Evolutionary conservation across 148 eudicot species (phyloP).

Genomic region (Chenopodium album): DNA sequence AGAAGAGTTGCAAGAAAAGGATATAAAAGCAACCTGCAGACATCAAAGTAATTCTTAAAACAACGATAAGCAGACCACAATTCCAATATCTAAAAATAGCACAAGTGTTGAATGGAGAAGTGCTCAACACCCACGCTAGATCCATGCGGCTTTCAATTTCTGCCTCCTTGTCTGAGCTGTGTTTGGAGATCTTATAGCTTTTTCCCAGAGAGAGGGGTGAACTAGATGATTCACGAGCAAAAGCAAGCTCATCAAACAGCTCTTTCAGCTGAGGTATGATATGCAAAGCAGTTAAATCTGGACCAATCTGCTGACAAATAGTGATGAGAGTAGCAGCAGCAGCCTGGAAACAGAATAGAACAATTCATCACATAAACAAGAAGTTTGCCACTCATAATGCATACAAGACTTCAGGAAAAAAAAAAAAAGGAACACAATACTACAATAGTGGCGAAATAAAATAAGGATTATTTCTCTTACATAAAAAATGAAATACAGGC

Average conservation of each 20-base stretch:
- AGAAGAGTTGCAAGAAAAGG: slow-evolving; percentile 92
- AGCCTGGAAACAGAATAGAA: slow-evolving; percentile 47
- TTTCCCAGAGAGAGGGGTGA: slow-evolving; percentile 41
- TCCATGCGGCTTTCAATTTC: slow-evolving; percentile 68
- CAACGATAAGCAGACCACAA: slow-evolving; percentile 4
- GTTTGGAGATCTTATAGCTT: slow-evolving; percentile 35
- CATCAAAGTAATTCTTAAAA: slow-evolving; percentile 20
- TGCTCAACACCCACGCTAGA: slow-evolving; percentile 67
- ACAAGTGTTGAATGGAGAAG: slow-evolving; percentile 17
- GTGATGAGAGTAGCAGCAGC: slow-evolving; percentile 76
- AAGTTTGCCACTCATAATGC: slow-evolving; percentile 3
- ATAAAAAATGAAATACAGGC: neutral
- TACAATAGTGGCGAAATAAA: neutral
- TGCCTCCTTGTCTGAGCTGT: slow-evolving; percentile 39
- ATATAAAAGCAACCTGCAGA: slow-evolving; percentile 77
- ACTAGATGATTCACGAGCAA: slow-evolving; percentile 62
- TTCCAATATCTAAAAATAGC: slow-evolving; percentile 8
- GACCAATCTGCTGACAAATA: slow-evolving; percentile 83
- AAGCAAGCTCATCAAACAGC: slow-evolving; percentile 85
- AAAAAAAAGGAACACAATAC: too few relatives aligned
- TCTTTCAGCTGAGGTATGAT: slow-evolving; percentile 82
- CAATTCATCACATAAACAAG: slow-evolving; percentile 5
- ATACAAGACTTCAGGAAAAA: neutral
- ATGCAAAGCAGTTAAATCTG: slow-evolving; percentile 76
- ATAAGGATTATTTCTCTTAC: neutral